Percentiles rank a stretch among this genome's conserved stretches.
Evolutionary conservation across 768 basidiomycete species (phyloP).

Genomic region (Lentinula detonsa): DNA sequence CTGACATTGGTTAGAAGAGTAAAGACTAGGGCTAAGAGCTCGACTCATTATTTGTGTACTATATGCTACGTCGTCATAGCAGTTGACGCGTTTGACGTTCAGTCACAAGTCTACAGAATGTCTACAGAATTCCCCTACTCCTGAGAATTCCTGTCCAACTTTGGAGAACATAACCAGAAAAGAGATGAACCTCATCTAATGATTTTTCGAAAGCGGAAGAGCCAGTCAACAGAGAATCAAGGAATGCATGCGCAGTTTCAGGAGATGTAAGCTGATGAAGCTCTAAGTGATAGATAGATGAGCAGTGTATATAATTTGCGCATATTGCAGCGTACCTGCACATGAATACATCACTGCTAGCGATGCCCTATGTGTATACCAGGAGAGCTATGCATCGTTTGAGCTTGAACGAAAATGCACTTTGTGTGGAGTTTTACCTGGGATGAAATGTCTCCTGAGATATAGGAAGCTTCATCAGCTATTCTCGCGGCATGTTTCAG

Average conservation of each 20-base stretch:
- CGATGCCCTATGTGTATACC: constrained; percentile 67
- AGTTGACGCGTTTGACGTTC: too few species aligned
- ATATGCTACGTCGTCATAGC: neutral
- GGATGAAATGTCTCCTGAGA: constrained; percentile 44
- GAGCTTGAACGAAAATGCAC: neutral
- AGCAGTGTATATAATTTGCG: neutral
- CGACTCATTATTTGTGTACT: neutral
- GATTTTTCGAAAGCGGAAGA: constrained; percentile 38
- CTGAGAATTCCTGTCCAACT: constrained; percentile 72
- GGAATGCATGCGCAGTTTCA: constrained; percentile 55
- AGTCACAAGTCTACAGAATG: too few species aligned
- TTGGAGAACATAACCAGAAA: constrained; percentile 53
- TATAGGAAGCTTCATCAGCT: constrained; percentile 66
- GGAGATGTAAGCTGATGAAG: constrained; percentile 81
- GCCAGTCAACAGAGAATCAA: constrained; percentile 55
- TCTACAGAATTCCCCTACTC: constrained; percentile 52
- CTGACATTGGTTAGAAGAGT: neutral
- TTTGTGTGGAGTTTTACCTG: constrained; percentile 38
- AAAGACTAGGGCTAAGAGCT: neutral
- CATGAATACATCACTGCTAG: constrained; percentile 65
- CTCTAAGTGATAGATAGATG: constrained; percentile 32
- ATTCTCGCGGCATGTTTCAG: constrained; percentile 54
- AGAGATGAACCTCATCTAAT: constrained; percentile 47
- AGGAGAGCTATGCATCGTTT: constrained; percentile 42
- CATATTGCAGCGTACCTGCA: constrained; percentile 39